Conservation (phyloP, 108 stramenopile species). For the Skeletonema marinoi region DNA sequence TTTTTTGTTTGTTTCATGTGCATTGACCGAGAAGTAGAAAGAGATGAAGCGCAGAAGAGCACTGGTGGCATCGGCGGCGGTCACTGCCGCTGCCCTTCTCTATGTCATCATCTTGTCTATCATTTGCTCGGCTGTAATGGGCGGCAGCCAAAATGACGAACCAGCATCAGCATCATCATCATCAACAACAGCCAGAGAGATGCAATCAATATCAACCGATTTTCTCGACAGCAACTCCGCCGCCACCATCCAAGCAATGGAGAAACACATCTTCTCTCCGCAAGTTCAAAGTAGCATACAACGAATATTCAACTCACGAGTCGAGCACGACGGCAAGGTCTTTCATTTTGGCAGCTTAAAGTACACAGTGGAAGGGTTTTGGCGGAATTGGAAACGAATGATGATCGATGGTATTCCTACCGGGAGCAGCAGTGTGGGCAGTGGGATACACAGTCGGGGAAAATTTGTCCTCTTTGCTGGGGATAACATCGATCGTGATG, state of each 20-base stretch:
- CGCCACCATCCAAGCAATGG: conserved; percentile 21
- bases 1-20: no score
- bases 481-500: conserved; percentile 8
- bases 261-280: conserved; percentile 25
- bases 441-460: background rate
- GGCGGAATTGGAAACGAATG: conserved; percentile 35
- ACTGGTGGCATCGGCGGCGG: background rate
- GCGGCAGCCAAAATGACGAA: background rate
- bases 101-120: background rate
- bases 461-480: conserved; percentile 24
- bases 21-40: background rate
- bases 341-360: conserved; percentile 11
- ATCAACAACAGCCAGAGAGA: background rate
- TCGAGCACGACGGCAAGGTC: conserved; percentile 5
- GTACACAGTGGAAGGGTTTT: conserved; percentile 39
- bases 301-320: conserved; percentile 26
- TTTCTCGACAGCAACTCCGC: conserved; percentile 29
- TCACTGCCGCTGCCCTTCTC: background rate
- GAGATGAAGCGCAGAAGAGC: background rate
- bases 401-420: conserved; percentile 12
- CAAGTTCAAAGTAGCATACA: conserved; percentile 16
- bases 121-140: background rate
- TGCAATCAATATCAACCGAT: conserved; percentile 8
- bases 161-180: background rate
- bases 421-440: background rate